Evolutionary conservation across 306 rosid genomes (phyloP), one percentile per base, ranked within the genome.

Genomic region (Mucuna pruriens): DNA sequence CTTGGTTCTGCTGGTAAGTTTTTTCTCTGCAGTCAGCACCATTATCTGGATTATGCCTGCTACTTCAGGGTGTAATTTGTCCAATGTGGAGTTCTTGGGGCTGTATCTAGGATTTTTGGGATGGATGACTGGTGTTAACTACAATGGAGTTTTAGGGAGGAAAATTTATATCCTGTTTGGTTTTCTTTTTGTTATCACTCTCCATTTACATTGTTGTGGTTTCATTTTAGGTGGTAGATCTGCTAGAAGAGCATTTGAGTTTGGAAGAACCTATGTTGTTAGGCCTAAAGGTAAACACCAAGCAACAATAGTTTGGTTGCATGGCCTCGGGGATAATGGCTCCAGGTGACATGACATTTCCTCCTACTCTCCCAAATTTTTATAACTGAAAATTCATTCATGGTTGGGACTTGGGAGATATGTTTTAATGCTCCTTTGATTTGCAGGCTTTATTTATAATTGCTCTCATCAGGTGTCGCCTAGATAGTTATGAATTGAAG

Each of bases 251-350:
- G 90, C 68, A 19, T 79, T 87, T 85, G 97, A 95, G 86, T 95
- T 88, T 90, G 99, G 99, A 73, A 90, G 91, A 86, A 95, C 99
- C 31, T 89, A 95, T 82, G 99, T 93, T 51, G 98, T 95, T 46
- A 90, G 88, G 89, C 99, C 99, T 78, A 95, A 93, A 84, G 99
- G 97, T 55, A 95, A 87, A 91, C 99, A 95, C 87, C 99, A 91
- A 88, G 99, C 99, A 76, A 95, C 99, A 15, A 85, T 95, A 67
- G 97, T 95, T 80, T 95, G 99, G 99, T 90, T 95, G 39, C 99
- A 93, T 78, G 99, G 99, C 74, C 98, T 95, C n/a, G 99, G 99
- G 23, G 99, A 95, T 81, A 93, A 95, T 85, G 99, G 99, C 84
- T 86, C 99, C 76, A 95, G 99, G 99, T 95, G 86, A 67, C 69